Evolutionary conservation across 2,329 filamentous ascomycete genomes (phyloP).

Genomic region (Fusarium annulatum): DNA sequence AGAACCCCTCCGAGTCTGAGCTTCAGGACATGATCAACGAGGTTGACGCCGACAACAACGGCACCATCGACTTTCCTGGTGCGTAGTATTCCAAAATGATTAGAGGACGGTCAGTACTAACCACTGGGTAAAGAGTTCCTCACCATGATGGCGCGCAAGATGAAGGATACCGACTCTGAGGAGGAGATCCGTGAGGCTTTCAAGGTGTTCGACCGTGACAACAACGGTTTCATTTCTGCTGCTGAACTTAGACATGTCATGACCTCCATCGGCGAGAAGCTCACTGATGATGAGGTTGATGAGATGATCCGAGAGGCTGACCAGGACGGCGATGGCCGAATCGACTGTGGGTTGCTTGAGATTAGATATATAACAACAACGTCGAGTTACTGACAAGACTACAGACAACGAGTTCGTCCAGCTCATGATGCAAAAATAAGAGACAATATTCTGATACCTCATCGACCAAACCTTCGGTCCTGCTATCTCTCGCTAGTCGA

Average conservation of each 20-base stretch:
- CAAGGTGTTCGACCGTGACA: slow-evolving; percentile 90
- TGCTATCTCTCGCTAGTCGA: slow-evolving; percentile 28
- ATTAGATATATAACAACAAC: neutral
- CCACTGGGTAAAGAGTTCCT: slow-evolving; percentile 74
- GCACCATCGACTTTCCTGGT: slow-evolving; percentile 93
- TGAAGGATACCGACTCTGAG: slow-evolving; percentile 93
- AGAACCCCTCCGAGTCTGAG: slow-evolving; percentile 91
- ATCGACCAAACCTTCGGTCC: slow-evolving; percentile 33
- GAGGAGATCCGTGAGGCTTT: slow-evolving; percentile 91
- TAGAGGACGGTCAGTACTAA: slow-evolving; percentile 25
- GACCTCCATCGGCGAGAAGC: slow-evolving; percentile 92
- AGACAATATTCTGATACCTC: slow-evolving; percentile 43
- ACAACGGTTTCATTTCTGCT: slow-evolving; percentile 91
- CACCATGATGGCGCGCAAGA: slow-evolving; percentile 94
- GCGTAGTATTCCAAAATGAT: slow-evolving; percentile 48
- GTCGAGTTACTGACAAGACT: slow-evolving; percentile 28
- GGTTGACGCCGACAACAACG: slow-evolving; percentile 92
- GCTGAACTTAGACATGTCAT: slow-evolving; percentile 90
- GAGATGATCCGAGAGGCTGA: slow-evolving; percentile 95
- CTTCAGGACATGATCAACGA: slow-evolving; percentile 96
- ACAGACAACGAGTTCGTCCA: slow-evolving; percentile 92
- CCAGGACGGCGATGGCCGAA: slow-evolving; percentile 88
- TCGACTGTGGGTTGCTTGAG: slow-evolving; percentile 74
- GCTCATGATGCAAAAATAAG: slow-evolving; percentile 95
- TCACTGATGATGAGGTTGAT: slow-evolving; percentile 90